phyloP scores from a whole-genome alignment of 148 eudicot species.

The Fagopyrum esculentum region DNA sequence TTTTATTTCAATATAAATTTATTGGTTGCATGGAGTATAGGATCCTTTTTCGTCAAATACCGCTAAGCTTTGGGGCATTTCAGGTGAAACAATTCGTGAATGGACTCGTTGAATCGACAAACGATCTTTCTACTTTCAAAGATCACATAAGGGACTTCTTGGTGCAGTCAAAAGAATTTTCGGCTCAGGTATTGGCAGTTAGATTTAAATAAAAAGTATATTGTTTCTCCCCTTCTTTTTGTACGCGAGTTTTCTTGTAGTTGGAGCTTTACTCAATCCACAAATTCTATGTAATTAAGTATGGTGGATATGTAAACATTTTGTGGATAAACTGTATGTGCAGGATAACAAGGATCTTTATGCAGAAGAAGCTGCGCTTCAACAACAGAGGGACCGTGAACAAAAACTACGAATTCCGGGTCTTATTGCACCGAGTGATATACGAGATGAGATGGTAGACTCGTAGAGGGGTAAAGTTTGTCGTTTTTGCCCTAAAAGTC shows the following conservation, averaged over 20 bases:
- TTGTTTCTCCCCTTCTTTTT: neutral
- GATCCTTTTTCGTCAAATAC: neutral
- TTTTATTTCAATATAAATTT: neutral
- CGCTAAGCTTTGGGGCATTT: constrained; percentile 17
- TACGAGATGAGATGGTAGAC: constrained; percentile 94
- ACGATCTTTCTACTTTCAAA: constrained; percentile 74
- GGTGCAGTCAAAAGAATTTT: constrained; percentile 94
- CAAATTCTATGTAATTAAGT: neutral
- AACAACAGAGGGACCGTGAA: constrained; percentile 81
- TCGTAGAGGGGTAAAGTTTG: constrained; percentile 26
- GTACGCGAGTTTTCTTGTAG: neutral
- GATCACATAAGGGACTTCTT: constrained; percentile 93
- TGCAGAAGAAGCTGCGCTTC: constrained; percentile 97
- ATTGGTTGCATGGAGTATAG: neutral
- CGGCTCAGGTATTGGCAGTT: constrained; percentile 66
- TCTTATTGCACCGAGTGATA: constrained; percentile 90
- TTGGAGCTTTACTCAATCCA: neutral
- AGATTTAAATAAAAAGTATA: neutral
- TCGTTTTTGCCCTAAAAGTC: constrained; percentile 8
- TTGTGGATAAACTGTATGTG: constrained; percentile 7
- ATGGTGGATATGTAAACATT: neutral
- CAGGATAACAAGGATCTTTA: constrained; percentile 99
- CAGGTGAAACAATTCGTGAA: constrained; percentile 88
- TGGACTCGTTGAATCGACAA: constrained; percentile 76
- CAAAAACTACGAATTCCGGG: constrained; percentile 86